These are phyloP conservation scores for Psilocybe cyanescens DNA, from an alignment of 768 basidiomycete genomes.

Conservation along the genomic window DNA sequence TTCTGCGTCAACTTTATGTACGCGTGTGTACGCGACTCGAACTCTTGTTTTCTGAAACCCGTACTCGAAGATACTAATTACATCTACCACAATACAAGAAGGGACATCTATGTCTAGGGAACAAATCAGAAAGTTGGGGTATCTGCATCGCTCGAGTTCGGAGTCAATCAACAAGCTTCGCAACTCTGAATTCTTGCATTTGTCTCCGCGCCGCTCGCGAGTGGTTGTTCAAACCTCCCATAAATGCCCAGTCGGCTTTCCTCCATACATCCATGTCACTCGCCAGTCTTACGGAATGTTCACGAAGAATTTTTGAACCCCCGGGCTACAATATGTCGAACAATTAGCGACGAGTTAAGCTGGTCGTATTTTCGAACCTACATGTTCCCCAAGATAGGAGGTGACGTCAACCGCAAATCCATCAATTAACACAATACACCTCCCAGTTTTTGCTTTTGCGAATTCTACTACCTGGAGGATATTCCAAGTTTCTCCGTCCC, in stretches of 20 bases:
- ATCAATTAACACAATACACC: conserved; percentile 59
- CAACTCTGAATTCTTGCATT: conserved; percentile 53
- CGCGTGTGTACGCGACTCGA: conserved; percentile 20
- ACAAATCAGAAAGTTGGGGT: not conserved
- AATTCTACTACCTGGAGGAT: conserved; percentile 35
- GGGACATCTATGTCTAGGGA: not conserved
- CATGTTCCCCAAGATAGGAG: conserved; percentile 66
- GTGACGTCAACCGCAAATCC: conserved; percentile 67
- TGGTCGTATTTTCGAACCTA: conserved; percentile 34
- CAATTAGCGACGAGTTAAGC: not conserved
- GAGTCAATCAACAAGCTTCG: conserved; percentile 35
- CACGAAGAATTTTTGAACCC: conserved; percentile 54
- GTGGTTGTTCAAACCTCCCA: conserved; percentile 76
- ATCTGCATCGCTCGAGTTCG: not conserved
- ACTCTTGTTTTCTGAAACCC: not conserved
- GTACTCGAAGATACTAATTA: not conserved
- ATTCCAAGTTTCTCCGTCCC: conserved; percentile 48
- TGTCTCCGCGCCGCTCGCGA: conserved; percentile 56
- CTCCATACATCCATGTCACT: conserved; percentile 16
- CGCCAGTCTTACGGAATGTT: conserved; percentile 42
- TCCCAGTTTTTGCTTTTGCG: conserved; percentile 30
- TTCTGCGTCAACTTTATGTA: conserved; percentile 16
- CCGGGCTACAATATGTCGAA: conserved; percentile 53
- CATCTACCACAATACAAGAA: not conserved
- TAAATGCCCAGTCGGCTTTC: conserved; percentile 67